phyloP scores from a whole-genome alignment of 202 grass and related monocot genomes.

The Brachypodium distachyon region DNA sequence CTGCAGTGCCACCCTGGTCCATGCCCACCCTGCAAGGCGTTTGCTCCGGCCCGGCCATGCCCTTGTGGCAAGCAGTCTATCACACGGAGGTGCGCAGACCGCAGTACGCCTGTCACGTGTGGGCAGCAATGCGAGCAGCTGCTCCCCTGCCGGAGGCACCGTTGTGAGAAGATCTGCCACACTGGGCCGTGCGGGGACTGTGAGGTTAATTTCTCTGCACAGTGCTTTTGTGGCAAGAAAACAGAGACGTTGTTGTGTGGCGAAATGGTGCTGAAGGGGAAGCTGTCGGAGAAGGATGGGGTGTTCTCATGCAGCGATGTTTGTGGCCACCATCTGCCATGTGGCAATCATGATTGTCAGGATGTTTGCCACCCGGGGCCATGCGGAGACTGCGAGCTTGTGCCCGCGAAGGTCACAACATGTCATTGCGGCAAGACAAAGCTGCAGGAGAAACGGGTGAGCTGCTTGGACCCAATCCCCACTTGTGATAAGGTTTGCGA shows the following conservation, averaged over 20 bases:
- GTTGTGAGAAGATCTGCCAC: constrained; percentile 71
- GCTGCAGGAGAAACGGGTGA: constrained; percentile 48
- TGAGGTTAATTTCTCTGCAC: constrained; percentile 33
- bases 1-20: constrained; percentile 95
- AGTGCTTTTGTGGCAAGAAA: constrained; percentile 76
- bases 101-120: constrained; percentile 54
- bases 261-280: constrained; percentile 67
- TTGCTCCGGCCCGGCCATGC: constrained; percentile 53
- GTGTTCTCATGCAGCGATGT: constrained; percentile 70
- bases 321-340: constrained; percentile 40
- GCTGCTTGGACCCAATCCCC: constrained; percentile 69
- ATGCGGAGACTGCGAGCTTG: constrained; percentile 64
- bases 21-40: constrained; percentile 90
- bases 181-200: constrained; percentile 61
- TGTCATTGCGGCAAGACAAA: constrained; percentile 80
- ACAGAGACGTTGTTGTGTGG: constrained; percentile 64
- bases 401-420: constrained; percentile 53
- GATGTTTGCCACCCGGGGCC: constrained; percentile 76
- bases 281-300: constrained; percentile 37
- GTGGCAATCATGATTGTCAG: constrained; percentile 63
- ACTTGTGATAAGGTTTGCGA: constrained; percentile 70
- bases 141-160: constrained; percentile 61
- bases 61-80: constrained; percentile 80
- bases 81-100: constrained; percentile 59
- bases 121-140: constrained; percentile 54